These are phyloP conservation scores for Pseudonectria buxi DNA, from an alignment of 2,329 filamentous ascomycete species.

Conservation along the genomic window DNA sequence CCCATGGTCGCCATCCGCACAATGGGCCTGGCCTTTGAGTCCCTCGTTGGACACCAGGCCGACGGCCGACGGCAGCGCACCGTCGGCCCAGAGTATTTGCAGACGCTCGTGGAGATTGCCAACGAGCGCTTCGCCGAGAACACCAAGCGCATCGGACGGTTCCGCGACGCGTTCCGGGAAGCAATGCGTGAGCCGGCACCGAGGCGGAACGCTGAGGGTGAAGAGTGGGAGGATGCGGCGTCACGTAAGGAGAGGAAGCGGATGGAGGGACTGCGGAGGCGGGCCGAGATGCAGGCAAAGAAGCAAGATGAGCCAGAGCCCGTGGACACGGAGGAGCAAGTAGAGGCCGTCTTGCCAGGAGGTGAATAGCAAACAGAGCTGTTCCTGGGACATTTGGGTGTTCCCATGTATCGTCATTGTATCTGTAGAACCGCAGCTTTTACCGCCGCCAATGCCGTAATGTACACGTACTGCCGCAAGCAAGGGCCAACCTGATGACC, in stretches of 20 bases:
- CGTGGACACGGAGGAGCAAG: constrained; percentile 1
- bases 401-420: constrained; percentile 18
- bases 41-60: constrained; percentile 58
- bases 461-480: constrained; percentile 22
- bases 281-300: constrained; percentile 33
- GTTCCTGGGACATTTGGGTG: constrained; percentile 14
- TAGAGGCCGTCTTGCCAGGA: constrained; percentile 9
- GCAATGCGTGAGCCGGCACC: constrained; percentile 21
- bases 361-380: constrained; percentile 13
- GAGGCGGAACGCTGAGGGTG: constrained; percentile 28
- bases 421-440: constrained; percentile 22
- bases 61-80: constrained; percentile 36
- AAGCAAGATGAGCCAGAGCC: constrained; percentile 2
- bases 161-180: constrained; percentile 44
- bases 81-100: constrained; percentile 62
- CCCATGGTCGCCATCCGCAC: constrained; percentile 84
- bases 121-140: constrained; percentile 72
- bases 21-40: constrained; percentile 75
- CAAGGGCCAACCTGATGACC: background rate
- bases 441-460: constrained; percentile 25
- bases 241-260: constrained; percentile 48
- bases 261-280: constrained; percentile 50
- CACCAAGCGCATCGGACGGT: constrained; percentile 57
- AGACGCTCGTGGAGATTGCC: constrained; percentile 58
- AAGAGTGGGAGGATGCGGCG: constrained; percentile 49